Conservation (phyloP, 129 eudicot species). For the sunflower (Helianthus annuus) region DNA sequence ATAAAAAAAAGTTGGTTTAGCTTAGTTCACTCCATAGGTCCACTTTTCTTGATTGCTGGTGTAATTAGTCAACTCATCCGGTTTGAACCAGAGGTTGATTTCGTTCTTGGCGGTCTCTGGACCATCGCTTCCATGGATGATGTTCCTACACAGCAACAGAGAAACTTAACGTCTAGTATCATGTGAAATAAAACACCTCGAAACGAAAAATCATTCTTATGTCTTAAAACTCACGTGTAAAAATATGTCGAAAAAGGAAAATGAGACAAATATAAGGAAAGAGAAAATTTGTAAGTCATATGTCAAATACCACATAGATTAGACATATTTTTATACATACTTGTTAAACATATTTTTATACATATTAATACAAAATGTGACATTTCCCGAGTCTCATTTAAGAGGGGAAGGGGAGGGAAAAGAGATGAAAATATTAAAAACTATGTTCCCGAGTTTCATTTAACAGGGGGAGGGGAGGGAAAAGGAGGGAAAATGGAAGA, state of each 20-base stretch:
- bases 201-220: neutral
- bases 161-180: neutral
- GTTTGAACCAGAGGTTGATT: constrained; percentile 91
- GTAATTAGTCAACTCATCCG: constrained; percentile 84
- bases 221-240: neutral
- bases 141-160: constrained; percentile 53
- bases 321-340: neutral
- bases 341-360: neutral
- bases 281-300: neutral
- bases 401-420: no score
- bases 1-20: neutral
- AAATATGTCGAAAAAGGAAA: neutral
- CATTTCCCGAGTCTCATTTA: no score
- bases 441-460: no score
- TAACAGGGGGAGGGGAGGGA: no score
- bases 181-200: neutral
- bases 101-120: constrained; percentile 99
- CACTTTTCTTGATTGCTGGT: constrained; percentile 88
- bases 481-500: no score
- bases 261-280: neutral
- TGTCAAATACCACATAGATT: neutral
- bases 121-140: constrained; percentile 98
- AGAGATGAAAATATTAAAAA: no score
- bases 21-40: constrained; percentile 74
- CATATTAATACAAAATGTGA: neutral